Conservation (phyloP, 352 stramenopile species). For the Bremia lactucae region DNA sequence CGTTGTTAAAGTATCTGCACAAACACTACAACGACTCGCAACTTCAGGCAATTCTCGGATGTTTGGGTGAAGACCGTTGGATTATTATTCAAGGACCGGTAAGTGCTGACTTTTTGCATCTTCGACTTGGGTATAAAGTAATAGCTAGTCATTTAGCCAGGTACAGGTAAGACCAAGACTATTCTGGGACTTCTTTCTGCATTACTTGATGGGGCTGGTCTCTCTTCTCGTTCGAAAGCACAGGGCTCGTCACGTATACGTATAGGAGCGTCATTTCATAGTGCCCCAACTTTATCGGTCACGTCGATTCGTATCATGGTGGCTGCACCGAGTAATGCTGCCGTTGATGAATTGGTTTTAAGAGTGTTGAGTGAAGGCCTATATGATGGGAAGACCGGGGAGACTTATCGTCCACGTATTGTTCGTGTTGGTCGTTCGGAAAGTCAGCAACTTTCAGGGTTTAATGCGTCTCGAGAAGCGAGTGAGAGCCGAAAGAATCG, state of each 20-base stretch:
- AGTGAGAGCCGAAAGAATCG: constrained; percentile 33
- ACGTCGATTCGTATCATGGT: constrained; percentile 65
- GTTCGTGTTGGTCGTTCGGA: constrained; percentile 61
- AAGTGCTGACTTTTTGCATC: too few relatives aligned
- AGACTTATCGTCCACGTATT: constrained; percentile 49
- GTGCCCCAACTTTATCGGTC: constrained; percentile 12
- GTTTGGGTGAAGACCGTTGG: constrained; percentile 44
- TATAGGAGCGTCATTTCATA: constrained; percentile 53
- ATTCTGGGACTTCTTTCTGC: constrained; percentile 65
- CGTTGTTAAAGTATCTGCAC: constrained; percentile 36
- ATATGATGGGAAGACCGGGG: constrained; percentile 36
- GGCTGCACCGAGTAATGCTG: constrained; percentile 68
- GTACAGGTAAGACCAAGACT: constrained; percentile 78
- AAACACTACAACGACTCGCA: constrained; percentile 68
- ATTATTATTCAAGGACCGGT: constrained; percentile 80
- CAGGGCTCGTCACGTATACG: constrained; percentile 55
- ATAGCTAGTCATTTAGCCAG: too few relatives aligned
- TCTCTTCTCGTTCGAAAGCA: constrained; percentile 34
- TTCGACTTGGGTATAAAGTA: not conserved
- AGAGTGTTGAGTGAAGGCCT: constrained; percentile 54
- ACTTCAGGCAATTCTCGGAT: constrained; percentile 55
- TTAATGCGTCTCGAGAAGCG: constrained; percentile 13
- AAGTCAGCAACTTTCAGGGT: constrained; percentile 26
- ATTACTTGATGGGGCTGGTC: constrained; percentile 54
- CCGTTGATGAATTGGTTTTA: constrained; percentile 68